phyloP scores from a whole-genome alignment of 768 basidiomycete species.

The Vararia minispora region DNA sequence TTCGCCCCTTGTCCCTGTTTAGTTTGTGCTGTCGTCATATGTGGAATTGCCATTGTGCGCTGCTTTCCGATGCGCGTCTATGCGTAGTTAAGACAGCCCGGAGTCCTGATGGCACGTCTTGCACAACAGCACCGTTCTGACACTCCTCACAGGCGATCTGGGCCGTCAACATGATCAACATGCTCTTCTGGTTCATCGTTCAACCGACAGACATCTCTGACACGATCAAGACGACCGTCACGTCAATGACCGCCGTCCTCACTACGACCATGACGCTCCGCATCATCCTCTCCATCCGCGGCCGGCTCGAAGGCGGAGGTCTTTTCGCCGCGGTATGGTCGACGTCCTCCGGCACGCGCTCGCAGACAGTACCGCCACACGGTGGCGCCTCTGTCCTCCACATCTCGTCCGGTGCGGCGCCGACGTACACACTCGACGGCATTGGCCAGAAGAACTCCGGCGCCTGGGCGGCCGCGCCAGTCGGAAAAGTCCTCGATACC shows the following conservation, averaged over 20 bases:
- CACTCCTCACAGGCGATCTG: constrained; percentile 42
- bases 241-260: constrained; percentile 77
- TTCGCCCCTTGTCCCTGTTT: too few relatives aligned
- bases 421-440: constrained; percentile 22
- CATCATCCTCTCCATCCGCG: constrained; percentile 74
- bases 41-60: too few relatives aligned
- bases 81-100: too few relatives aligned
- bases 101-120: too few relatives aligned
- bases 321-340: constrained; percentile 41
- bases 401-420: constrained; percentile 12
- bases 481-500: constrained; percentile 3
- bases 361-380: constrained; percentile 30
- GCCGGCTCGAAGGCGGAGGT: constrained; percentile 62
- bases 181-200: constrained; percentile 82
- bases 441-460: constrained; percentile 14
- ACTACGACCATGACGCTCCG: constrained; percentile 84
- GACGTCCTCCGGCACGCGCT: constrained; percentile 23
- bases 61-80: too few relatives aligned
- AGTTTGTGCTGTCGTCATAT: too few relatives aligned
- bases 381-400: constrained; percentile 15
- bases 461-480: constrained; percentile 9
- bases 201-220: constrained; percentile 49
- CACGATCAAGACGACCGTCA: constrained; percentile 73
- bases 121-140: too few relatives aligned
- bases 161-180: constrained; percentile 72